Conservation (phyloP, 352 stramenopile species). For the Globisporangium parvum region DNA sequence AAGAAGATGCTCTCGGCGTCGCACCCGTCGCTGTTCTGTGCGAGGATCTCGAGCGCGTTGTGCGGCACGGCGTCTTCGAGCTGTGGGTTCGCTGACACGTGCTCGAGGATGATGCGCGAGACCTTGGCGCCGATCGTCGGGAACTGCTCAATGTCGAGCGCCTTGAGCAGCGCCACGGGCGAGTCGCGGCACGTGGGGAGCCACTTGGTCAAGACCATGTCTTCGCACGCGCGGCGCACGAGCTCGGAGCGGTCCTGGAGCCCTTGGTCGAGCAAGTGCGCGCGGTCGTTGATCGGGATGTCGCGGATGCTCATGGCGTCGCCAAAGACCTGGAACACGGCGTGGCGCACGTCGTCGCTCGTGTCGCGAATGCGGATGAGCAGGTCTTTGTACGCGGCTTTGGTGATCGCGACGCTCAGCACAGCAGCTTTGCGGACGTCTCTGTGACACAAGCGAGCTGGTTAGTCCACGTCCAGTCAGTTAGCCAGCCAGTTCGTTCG, state of each 20-base stretch:
- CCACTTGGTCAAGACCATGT: conserved; percentile 70
- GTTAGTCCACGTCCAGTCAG: no score
- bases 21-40: conserved; percentile 28
- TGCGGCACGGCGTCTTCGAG: conserved; percentile 26
- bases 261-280: conserved; percentile 68
- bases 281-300: conserved; percentile 59
- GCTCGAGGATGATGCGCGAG: conserved; percentile 39
- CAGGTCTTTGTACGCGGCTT: conserved; percentile 40
- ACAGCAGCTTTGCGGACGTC: conserved; percentile 65
- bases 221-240: conserved; percentile 50
- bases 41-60: conserved; percentile 42
- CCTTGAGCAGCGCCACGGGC: conserved; percentile 44
- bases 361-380: conserved; percentile 74
- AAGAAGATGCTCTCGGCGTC: conserved; percentile 65
- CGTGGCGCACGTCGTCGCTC: conserved; percentile 57
- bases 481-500: no score
- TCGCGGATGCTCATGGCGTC: conserved; percentile 37
- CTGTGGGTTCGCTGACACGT: conserved; percentile 33
- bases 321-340: conserved; percentile 51
- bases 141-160: conserved; percentile 62
- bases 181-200: conserved; percentile 49
- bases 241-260: conserved; percentile 54
- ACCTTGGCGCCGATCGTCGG: conserved; percentile 42
- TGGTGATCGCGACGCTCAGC: conserved; percentile 38
- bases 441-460: no score